phyloP scores from a whole-genome alignment of 1,139 yeast species.

The Scheffersomyces quercinus region DNA sequence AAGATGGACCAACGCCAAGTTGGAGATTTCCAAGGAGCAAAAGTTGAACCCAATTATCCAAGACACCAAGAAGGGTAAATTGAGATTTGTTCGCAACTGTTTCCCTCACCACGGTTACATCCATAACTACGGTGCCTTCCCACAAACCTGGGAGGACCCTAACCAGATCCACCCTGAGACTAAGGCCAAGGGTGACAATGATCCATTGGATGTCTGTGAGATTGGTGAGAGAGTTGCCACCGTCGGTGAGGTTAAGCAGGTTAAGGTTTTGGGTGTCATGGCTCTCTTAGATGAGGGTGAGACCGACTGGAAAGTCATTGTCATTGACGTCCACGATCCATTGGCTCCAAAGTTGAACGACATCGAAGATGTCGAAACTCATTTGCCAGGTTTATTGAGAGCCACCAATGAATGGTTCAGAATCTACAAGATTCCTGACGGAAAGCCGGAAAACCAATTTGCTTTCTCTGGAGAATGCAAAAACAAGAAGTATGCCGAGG shows the following conservation, averaged over 20 bases:
- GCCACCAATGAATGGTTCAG: constrained; percentile 93
- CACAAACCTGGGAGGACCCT: constrained; percentile 95
- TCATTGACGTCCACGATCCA: constrained; percentile 80
- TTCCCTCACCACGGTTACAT: constrained; percentile 97
- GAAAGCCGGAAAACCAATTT: constrained; percentile 83
- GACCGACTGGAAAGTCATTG: constrained; percentile 95
- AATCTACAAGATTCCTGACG: constrained; percentile 92
- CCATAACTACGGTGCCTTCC: constrained; percentile 97
- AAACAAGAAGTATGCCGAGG: constrained; percentile 68
- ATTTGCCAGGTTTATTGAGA: constrained; percentile 82
- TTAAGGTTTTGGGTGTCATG: constrained; percentile 88
- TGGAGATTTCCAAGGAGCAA: constrained; percentile 78
- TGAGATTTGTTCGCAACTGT: constrained; percentile 84
- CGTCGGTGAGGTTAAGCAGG: constrained; percentile 77
- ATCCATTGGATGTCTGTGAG: constrained; percentile 95
- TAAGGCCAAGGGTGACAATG: constrained; percentile 81
- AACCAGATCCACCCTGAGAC: constrained; percentile 35
- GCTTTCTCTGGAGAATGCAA: constrained; percentile 83
- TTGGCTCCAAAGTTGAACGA: constrained; percentile 73
- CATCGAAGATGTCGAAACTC: constrained; percentile 76
- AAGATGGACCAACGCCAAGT: constrained; percentile 92
- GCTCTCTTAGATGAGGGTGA: constrained; percentile 97
- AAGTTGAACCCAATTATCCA: constrained; percentile 88
- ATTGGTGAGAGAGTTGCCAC: constrained; percentile 73
- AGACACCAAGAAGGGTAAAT: constrained; percentile 88